Evolutionary conservation across 495 filamentous ascomycete genomes (phyloP).

Genomic region (Massariosphaeria phaeospora): DNA sequence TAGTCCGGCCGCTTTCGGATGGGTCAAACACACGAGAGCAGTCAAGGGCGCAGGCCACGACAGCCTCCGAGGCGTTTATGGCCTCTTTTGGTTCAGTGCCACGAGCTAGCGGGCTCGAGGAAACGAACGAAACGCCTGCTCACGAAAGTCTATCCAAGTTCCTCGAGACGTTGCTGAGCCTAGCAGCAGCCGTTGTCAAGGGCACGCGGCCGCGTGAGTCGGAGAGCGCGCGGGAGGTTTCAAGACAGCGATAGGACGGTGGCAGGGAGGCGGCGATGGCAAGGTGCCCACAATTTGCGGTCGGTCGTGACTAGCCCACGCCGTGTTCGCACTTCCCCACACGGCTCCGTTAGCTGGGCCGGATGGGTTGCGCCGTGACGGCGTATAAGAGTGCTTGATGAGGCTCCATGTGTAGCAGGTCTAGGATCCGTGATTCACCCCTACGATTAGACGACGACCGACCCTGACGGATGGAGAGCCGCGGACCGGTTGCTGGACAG

Average conservation of each 20-base stretch:
- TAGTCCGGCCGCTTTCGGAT: constrained; percentile 12
- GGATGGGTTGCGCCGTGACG: not conserved
- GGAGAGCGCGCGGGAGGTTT: not conserved
- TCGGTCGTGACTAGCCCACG: constrained; percentile 26
- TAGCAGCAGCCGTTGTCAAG: not conserved
- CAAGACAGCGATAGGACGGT: not conserved
- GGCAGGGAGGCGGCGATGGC: not conserved
- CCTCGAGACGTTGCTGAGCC: no score
- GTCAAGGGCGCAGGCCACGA: not conserved
- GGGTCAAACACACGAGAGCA: constrained; percentile 4
- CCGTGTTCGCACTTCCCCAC: constrained; percentile 31
- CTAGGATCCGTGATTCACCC: constrained; percentile 2
- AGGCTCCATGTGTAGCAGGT: no score
- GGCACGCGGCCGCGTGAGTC: not conserved
- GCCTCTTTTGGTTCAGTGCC: not conserved
- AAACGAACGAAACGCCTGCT: not conserved
- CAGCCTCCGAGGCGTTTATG: no score
- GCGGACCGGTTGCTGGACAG: no score
- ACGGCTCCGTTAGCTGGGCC: constrained; percentile 18
- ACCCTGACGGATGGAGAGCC: constrained; percentile 17
- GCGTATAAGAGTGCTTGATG: constrained; percentile 18
- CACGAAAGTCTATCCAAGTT: not conserved
- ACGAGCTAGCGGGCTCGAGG: not conserved
- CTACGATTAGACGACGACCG: not conserved
- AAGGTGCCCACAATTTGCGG: constrained; percentile 17